Evolutionary conservation across 2,329 filamentous ascomycete species (phyloP).

Genomic region (Pestalotiopsis sp.): DNA sequence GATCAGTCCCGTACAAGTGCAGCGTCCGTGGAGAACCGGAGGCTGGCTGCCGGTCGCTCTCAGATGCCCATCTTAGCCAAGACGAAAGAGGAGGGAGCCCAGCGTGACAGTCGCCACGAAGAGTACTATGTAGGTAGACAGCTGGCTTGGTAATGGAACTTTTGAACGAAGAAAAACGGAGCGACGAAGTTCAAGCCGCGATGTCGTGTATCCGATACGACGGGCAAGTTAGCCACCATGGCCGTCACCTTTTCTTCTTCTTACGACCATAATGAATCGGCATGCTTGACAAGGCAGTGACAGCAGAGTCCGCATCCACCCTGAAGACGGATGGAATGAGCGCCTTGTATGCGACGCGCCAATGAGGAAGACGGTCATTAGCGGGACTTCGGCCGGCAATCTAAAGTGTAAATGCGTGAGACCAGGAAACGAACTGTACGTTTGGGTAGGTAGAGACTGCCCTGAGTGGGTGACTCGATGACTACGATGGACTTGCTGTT

Average conservation of each 20-base stretch:
- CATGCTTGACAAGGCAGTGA: background rate
- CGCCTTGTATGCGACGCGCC: background rate
- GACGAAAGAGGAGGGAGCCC: background rate
- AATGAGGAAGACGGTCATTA: background rate
- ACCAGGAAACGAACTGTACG: background rate
- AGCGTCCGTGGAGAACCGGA: background rate
- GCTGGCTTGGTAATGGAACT: background rate
- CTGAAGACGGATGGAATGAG: background rate
- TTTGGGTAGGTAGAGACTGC: background rate
- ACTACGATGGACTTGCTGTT: background rate
- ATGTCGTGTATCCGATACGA: background rate
- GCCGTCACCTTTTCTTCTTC: background rate
- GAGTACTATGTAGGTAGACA: background rate
- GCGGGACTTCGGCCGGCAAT: background rate
- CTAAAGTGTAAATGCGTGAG: constrained; percentile 3
- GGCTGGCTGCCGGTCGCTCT: background rate
- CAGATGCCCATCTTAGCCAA: background rate
- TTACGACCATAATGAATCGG: background rate
- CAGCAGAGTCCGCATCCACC: background rate
- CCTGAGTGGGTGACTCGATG: background rate
- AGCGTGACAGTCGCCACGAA: background rate
- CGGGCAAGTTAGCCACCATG: background rate
- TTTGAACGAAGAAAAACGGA: background rate
- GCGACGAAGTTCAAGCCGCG: background rate
- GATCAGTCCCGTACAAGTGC: background rate